Percentiles rank a stretch among this genome's conserved stretches.
Evolutionary conservation across 192 early-diverging fungal species (phyloP).

Genomic region (Paraglomus brasilianum): DNA sequence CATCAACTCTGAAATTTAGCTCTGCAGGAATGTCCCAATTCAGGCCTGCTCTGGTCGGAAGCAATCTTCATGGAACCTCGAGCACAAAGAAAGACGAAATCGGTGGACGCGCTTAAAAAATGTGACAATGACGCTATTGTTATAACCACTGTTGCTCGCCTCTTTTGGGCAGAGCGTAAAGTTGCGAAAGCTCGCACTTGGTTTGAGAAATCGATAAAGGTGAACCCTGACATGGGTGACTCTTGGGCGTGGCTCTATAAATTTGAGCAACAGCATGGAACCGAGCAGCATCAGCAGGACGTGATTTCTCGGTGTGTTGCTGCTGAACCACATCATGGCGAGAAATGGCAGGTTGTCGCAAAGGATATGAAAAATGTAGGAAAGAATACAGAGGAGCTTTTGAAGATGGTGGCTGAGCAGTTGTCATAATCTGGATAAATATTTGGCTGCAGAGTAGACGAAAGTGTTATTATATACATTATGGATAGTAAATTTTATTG

Average conservation of each 20-base stretch:
- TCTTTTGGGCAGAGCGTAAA: constrained; percentile 94
- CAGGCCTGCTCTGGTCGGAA: constrained; percentile 87
- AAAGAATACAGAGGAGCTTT: constrained; percentile 60
- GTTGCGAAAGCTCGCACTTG: constrained; percentile 91
- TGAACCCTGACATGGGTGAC: constrained; percentile 88
- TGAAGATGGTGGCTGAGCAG: constrained; percentile 42
- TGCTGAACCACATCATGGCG: constrained; percentile 89
- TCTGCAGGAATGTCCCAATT: constrained; percentile 87
- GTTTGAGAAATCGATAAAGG: constrained; percentile 81
- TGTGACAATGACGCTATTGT: constrained; percentile 85
- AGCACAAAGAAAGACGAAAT: constrained; percentile 82
- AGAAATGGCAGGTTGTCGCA: constrained; percentile 76
- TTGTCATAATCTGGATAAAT: neutral
- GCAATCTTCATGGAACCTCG: constrained; percentile 83
- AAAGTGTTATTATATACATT: no score
- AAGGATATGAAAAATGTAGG: constrained; percentile 78
- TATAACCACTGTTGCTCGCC: constrained; percentile 75
- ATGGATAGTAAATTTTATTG: no score
- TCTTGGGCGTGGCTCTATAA: constrained; percentile 93
- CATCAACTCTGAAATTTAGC: constrained; percentile 40
- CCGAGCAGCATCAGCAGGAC: constrained; percentile 48
- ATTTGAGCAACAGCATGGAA: constrained; percentile 85
- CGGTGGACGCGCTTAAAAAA: constrained; percentile 88
- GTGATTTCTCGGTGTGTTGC: constrained; percentile 68
- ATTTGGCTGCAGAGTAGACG: no score